Evolutionary conservation across 2,329 filamentous ascomycete species (phyloP).

Genomic region (Chaetomiaceae sp.): DNA sequence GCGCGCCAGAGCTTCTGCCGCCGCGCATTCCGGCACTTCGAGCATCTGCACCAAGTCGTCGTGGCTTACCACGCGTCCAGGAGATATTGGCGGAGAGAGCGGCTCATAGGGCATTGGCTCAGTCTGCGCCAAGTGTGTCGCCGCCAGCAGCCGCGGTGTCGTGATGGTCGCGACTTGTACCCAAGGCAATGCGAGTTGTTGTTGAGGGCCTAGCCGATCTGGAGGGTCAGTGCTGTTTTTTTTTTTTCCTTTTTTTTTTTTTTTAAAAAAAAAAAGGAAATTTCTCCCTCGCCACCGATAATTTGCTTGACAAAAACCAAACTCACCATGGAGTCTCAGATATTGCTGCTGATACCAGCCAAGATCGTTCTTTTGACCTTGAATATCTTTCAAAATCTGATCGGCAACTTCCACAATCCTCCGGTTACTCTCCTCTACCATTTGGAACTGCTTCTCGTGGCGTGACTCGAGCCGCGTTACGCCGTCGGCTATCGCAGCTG

Average conservation of each 20-base stretch:
- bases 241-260: too few species aligned
- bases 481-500: background rate
- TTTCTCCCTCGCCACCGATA: too few species aligned
- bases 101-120: background rate
- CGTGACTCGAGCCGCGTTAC: background rate
- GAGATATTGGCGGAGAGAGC: background rate
- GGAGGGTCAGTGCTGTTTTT: too few species aligned
- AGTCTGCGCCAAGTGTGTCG: background rate
- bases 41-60: background rate
- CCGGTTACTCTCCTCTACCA: background rate
- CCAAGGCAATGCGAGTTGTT: slow-evolving; percentile 1
- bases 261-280: too few species aligned
- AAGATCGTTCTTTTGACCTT: background rate
- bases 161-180: background rate
- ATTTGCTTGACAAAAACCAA: too few species aligned
- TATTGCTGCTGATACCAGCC: background rate
- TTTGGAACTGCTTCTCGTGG: background rate
- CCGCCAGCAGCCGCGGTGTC: background rate
- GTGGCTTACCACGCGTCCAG: background rate
- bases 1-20: background rate
- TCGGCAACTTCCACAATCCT: background rate
- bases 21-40: background rate
- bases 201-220: too few species aligned
- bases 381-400: background rate
- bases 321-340: background rate